phyloP scores from a whole-genome alignment of 2,329 filamentous ascomycete genomes.

The Penicillium janthinellum region DNA sequence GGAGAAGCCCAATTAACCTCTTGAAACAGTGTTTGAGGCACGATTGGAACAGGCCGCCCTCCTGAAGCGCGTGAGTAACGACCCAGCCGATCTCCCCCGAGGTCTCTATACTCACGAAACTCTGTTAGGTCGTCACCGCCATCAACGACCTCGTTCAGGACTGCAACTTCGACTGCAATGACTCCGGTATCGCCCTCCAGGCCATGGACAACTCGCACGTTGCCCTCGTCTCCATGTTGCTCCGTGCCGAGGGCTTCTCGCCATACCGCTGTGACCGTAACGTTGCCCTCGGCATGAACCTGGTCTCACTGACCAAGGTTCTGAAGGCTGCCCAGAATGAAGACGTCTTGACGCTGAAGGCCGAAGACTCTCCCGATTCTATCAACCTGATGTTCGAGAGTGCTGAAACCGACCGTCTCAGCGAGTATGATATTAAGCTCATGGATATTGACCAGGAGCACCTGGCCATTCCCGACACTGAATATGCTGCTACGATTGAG shows the following conservation, averaged over 20 bases:
- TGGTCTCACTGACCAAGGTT: conserved; percentile 95
- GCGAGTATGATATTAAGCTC: conserved; percentile 99
- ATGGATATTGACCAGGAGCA: conserved; percentile 99
- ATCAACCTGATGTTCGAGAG: conserved; percentile 97
- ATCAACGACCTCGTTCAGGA: conserved; percentile 99
- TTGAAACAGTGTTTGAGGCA: conserved; percentile 81
- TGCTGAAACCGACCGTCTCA: conserved; percentile 81
- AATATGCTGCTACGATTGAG: conserved; percentile 86
- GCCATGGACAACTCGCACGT: conserved; percentile 99
- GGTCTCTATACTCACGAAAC: conserved; percentile 10
- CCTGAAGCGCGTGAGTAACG: conserved; percentile 79
- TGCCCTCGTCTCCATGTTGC: conserved; percentile 97
- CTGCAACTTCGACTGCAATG: conserved; percentile 99
- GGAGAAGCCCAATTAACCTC: conserved; percentile 19
- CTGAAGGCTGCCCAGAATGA: conserved; percentile 91
- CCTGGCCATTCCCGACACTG: conserved; percentile 97
- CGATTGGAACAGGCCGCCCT: conserved; percentile 90
- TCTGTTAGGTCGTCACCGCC: conserved; percentile 82
- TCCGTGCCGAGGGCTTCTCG: conserved; percentile 91
- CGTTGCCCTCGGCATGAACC: conserved; percentile 96
- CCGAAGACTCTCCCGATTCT: conserved; percentile 92
- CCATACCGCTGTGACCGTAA: conserved; percentile 99
- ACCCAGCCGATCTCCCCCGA: background rate
- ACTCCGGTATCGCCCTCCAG: conserved; percentile 95
- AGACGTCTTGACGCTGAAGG: conserved; percentile 94